Conservation (phyloP, 345 rosid genomes). For the Anacardium occidentale region DNA sequence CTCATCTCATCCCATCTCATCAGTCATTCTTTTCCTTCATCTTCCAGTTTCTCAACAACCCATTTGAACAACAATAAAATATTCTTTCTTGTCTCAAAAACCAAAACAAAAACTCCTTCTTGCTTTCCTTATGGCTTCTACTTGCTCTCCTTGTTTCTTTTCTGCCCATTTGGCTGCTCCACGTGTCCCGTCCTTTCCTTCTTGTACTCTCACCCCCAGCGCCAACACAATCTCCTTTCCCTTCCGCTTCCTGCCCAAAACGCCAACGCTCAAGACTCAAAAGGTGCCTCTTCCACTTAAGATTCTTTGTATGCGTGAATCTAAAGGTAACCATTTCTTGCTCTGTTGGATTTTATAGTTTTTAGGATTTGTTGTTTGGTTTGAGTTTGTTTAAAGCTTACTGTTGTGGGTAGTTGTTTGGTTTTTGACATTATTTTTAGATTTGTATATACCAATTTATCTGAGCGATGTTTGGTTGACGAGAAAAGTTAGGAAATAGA, state of each 20-base stretch:
- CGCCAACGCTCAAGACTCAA: slow-evolving; percentile 19
- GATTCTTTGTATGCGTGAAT: slow-evolving; percentile 29
- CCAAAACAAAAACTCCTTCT: background rate
- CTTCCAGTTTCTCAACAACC: too few relatives aligned
- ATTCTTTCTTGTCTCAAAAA: background rate
- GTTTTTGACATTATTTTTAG: background rate
- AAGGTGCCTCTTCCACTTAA: slow-evolving; percentile 29
- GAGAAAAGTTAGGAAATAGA: background rate
- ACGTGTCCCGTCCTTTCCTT: slow-evolving; percentile 1
- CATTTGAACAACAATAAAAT: too few relatives aligned
- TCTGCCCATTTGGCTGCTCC: slow-evolving; percentile 17
- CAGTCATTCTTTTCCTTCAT: background rate
- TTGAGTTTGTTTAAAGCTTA: background rate
- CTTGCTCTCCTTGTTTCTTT: slow-evolving; percentile 11
- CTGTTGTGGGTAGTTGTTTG: background rate
- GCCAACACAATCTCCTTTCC: slow-evolving; percentile 31
- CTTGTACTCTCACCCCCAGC: background rate
- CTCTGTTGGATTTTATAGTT: background rate
- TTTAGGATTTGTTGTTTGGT: background rate
- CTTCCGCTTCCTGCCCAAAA: slow-evolving; percentile 29
- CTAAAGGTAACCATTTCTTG: slow-evolving; percentile 37
- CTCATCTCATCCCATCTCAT: background rate
- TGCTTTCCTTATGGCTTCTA: slow-evolving; percentile 26
- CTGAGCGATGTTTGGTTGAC: background rate
- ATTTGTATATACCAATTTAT: background rate